Evolutionary conservation across 2,329 filamentous ascomycete genomes (phyloP), one percentile per base, ranked within the genome.

Genomic region (Penicillium aurantiogriseum): DNA sequence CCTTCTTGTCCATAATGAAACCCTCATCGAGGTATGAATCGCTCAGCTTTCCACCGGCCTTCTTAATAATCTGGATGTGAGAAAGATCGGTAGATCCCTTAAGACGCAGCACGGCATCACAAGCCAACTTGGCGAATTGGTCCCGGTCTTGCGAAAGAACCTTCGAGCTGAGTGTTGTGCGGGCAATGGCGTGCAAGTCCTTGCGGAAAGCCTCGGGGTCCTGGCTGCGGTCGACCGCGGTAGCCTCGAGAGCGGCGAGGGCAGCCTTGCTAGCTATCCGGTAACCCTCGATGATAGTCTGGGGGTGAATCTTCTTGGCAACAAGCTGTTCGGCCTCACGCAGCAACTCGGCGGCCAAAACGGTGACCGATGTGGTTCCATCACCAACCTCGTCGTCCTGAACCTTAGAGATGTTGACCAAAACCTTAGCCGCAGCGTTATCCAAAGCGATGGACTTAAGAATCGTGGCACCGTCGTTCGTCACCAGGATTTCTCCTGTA

Each of bases 21-120:
- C 94, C 94, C 70, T 97, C 92, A 72, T 99, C 94, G 42, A 99
- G 84, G 78, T 99, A 99, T 13, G 93, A 97, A 76, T 99, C 94
- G 75, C 88, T 94, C 58, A 99, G 86, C 83, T 97, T 99, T 69
- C 94, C 94, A 68, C 94, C 94, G 2, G 93, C 89, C 83, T 99
- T 99, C 84, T 99, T 99, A 82, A 99, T 99, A 71, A 99, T 92
- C 77, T 99, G 94, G 65, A 99, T 99, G 74, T 97, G 92, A 75
- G 90, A 97, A 54, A 99, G 86, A 75, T 99, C 94, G 57, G 90
- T 91, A 2, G 92, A 95, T 56, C 90, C 90, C 76, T 91, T 91
- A 71, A 99, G 84, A 63, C 95, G 87, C 58, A 97, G 82, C 4
- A 99, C 90, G 38, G 94, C 94, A 68, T 97, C 92, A 64, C 90